Conservation (phyloP, 2,329 filamentous ascomycete species). For the Fusarium fracticaudum region DNA sequence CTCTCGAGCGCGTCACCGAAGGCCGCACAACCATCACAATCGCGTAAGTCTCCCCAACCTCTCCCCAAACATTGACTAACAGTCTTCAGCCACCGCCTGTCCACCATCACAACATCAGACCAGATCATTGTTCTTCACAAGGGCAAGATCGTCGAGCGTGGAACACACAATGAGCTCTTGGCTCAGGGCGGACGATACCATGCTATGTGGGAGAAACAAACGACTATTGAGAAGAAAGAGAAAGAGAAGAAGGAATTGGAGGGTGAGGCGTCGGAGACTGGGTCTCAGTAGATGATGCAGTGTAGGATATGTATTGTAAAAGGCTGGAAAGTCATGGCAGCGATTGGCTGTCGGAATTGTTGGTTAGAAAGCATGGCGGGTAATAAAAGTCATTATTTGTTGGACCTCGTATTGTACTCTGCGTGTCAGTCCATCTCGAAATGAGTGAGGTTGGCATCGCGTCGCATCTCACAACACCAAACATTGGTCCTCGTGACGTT, state of each 20-base stretch:
- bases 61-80: background rate
- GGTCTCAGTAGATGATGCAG: conserved; percentile 2
- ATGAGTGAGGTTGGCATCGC: background rate
- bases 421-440: background rate
- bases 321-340: background rate
- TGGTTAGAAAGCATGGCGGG: background rate
- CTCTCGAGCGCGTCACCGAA: conserved; percentile 57
- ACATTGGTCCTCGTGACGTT: background rate
- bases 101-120: conserved; percentile 65
- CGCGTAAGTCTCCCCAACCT: conserved; percentile 46
- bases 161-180: conserved; percentile 60
- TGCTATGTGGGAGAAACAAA: conserved; percentile 64
- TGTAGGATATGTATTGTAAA: conserved; percentile 8
- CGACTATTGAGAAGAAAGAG: conserved; percentile 52
- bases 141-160: conserved; percentile 61
- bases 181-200: conserved; percentile 57
- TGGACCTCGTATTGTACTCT: background rate
- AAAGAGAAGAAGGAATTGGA: conserved; percentile 44
- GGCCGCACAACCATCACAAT: conserved; percentile 64
- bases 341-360: background rate
- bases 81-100: conserved; percentile 59
- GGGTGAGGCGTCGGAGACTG: conserved; percentile 17
- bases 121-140: conserved; percentile 64
- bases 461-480: background rate
- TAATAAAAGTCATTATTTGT: background rate